Base-by-base conservation (phyloP, 202 grass and related monocot species). In the Brachypodium distachyon region DNA sequence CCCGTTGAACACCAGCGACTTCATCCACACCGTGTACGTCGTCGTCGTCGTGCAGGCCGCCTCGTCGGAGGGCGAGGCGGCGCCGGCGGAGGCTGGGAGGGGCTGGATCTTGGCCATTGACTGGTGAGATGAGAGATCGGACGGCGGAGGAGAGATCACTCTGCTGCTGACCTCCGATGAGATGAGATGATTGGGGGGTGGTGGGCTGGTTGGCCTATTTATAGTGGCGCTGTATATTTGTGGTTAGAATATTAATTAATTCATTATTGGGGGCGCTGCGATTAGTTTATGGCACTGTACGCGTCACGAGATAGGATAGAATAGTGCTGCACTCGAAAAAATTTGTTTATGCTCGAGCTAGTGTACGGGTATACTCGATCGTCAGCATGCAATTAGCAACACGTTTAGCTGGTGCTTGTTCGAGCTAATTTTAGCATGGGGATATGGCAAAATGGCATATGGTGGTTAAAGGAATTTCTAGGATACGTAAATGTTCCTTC, bases 51-150 rank as follows among this genome's bases (percentile, higher is more conserved):
- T n/a, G n/a, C n/a, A n/a, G n/a, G n/a, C n/a, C n/a, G n/a, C n/a
- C n/a, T n/a, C n/a, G n/a, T 6, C 37, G 1, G 81, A 49, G 18
- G 76, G 57, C 1, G 70, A 6, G 34, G 51, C 3, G 57, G 8
- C 6, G 37, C 29, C 29, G 3, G 73, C 7, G 1, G 56, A 9
- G 0, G 55, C 23, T 12, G 79, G 44, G 17, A 83, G 36, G 4
- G 84, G 83, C 41, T 83, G 88, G 36, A 90, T 72, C 80, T 86
- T 90, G 56, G 88, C 79, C 88, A 90, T 90, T 59, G 67, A 2
- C 9, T 25, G 6, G 31, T 12, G 66, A 19, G 64, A 21, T 56
- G n/a, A n/a, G n/a, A n/a, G n/a, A n/a, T n/a, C n/a, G n/a, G n/a
- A n/a, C n/a, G n/a, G n/a, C n/a, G n/a, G n/a, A n/a, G 6, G 31